Conservation (phyloP, 2,329 filamentous ascomycete species). For the Neophaeococcomyces mojaviensis region DNA sequence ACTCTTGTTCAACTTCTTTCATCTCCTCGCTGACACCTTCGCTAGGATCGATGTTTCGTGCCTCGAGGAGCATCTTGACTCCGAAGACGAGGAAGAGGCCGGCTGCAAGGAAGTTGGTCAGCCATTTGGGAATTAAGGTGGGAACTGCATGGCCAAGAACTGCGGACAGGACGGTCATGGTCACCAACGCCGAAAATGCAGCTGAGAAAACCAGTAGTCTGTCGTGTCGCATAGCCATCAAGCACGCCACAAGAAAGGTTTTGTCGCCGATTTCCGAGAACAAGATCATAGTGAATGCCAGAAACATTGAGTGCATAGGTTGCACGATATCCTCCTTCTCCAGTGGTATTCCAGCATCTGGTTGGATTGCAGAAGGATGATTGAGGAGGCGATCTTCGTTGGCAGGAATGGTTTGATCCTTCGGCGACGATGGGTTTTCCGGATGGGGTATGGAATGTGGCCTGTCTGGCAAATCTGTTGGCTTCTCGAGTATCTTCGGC, state of each 20-base stretch:
- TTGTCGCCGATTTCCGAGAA: conserved; percentile 97
- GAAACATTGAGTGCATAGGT: conserved; percentile 77
- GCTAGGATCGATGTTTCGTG: conserved; percentile 77
- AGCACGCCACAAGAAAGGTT: conserved; percentile 89
- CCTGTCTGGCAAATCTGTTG: conserved; percentile 68
- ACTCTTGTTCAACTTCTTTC: conserved; percentile 89
- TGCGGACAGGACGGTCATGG: conserved; percentile 93
- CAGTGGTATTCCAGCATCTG: conserved; percentile 17
- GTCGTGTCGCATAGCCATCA: conserved; percentile 99
- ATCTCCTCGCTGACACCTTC: conserved; percentile 95
- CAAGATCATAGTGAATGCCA: conserved; percentile 95
- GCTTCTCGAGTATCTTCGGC: conserved; percentile 58
- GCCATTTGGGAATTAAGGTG: conserved; percentile 76
- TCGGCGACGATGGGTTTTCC: conserved; percentile 54
- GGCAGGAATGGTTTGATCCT: conserved; percentile 53
- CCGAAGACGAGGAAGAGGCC: conserved; percentile 86
- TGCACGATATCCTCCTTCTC: conserved; percentile 49
- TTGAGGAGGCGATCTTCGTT: conserved; percentile 13
- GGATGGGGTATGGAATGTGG: conserved; percentile 67
- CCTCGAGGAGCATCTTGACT: conserved; percentile 73
- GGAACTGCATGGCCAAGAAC: conserved; percentile 88
- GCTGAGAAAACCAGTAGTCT: conserved; percentile 89
- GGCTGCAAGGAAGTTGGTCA: conserved; percentile 82
- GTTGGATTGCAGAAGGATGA: conserved; percentile 28
- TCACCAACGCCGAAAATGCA: conserved; percentile 80